Evolutionary conservation across 805 yeast species (phyloP).

Genomic region (Saccharomycodes ludwigii): DNA sequence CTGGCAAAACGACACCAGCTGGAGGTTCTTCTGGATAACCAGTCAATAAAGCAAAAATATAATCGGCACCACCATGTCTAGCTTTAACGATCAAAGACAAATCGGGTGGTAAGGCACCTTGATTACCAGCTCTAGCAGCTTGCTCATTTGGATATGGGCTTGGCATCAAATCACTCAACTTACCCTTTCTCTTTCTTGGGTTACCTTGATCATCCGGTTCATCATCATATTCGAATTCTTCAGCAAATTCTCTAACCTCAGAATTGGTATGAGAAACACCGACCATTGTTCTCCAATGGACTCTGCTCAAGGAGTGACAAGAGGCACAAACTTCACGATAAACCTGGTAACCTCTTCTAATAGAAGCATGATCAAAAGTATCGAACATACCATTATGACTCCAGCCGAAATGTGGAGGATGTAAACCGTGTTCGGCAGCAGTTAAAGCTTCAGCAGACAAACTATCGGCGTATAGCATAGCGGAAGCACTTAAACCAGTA

Average conservation of each 20-base stretch:
- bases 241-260: constrained; percentile 89
- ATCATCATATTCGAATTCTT: constrained; percentile 94
- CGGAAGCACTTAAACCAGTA: constrained; percentile 71
- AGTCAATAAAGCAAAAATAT: constrained; percentile 86
- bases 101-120: constrained; percentile 98
- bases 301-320: constrained; percentile 92
- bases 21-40: constrained; percentile 99
- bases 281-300: constrained; percentile 96
- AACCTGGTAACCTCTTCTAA: constrained; percentile 98
- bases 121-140: constrained; percentile 99
- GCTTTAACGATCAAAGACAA: constrained; percentile 95
- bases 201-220: constrained; percentile 98
- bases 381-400: constrained; percentile 86
- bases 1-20: constrained; percentile 88
- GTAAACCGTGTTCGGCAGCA: constrained; percentile 97
- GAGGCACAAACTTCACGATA: constrained; percentile 99
- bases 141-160: constrained; percentile 96
- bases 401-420: constrained; percentile 89
- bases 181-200: constrained; percentile 97
- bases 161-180: constrained; percentile 89
- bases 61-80: constrained; percentile 96
- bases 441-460: constrained; percentile 92
- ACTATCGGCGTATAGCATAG: constrained; percentile 70
- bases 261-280: constrained; percentile 88
- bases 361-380: constrained; percentile 86